Evolutionary conservation across 2,329 filamentous ascomycete species (phyloP).

Genomic region (Tolypocladium nubicola): DNA sequence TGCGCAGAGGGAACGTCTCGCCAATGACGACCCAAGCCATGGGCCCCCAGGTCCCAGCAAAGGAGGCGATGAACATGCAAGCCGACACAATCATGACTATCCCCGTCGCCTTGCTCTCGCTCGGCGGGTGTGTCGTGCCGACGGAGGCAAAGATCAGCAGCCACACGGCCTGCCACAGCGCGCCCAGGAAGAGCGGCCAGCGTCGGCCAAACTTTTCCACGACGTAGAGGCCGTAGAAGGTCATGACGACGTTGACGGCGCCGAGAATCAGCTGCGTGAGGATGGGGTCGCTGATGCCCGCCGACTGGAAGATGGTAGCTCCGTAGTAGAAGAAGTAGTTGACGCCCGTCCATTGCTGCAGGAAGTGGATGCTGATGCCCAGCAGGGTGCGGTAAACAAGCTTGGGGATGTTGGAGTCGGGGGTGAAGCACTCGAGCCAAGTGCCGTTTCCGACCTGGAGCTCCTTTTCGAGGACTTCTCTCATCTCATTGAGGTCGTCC

Average conservation of each 20-base stretch:
- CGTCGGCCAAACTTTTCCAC: conserved; percentile 61
- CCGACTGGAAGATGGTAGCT: conserved; percentile 56
- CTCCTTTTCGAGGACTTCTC: conserved; percentile 34
- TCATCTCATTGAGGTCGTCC: conserved; percentile 43
- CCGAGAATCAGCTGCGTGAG: conserved; percentile 58
- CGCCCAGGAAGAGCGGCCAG: conserved; percentile 54
- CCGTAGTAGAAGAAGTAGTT: conserved; percentile 57
- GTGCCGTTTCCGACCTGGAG: conserved; percentile 32
- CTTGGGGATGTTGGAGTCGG: conserved; percentile 39
- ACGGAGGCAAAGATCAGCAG: conserved; percentile 54
- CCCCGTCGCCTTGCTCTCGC: conserved; percentile 37
- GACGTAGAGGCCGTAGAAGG: conserved; percentile 56
- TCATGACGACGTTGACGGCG: conserved; percentile 57
- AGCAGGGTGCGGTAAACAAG: conserved; percentile 54
- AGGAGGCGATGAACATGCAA: conserved; percentile 65
- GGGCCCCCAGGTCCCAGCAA: conserved; percentile 60
- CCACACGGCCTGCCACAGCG: conserved; percentile 56
- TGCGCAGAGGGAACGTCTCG: conserved; percentile 52
- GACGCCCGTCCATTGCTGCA: conserved; percentile 57
- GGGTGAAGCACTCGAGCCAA: conserved; percentile 52
- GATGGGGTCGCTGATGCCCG: conserved; percentile 56
- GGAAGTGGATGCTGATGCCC: conserved; percentile 51
- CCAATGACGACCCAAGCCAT: conserved; percentile 59
- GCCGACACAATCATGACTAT: conserved; percentile 62
- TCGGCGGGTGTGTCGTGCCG: conserved; percentile 33